Percentiles rank a stretch among this genome's conserved stretches.
Evolutionary conservation across 352 stramenopile genomes (phyloP).

Genomic region (Pythium apleroticum): DNA sequence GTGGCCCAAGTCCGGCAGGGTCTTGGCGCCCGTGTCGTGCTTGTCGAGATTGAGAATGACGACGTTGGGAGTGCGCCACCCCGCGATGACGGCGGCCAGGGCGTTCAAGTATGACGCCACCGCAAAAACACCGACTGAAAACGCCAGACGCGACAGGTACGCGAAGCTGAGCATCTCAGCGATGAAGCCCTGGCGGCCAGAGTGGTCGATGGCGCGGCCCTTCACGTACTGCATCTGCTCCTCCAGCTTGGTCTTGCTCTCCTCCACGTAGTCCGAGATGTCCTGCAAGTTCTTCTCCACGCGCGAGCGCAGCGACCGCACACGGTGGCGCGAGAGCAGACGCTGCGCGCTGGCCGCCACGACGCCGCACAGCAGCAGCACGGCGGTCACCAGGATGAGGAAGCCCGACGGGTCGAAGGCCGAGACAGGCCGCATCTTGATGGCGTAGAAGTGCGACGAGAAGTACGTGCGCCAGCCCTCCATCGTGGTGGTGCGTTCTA

Average conservation of each 20-base stretch:
- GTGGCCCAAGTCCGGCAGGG: conserved; percentile 80
- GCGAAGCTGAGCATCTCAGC: conserved; percentile 87
- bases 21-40: conserved; percentile 64
- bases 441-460: conserved; percentile 81
- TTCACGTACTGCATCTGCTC: conserved; percentile 78
- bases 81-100: conserved; percentile 74
- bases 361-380: conserved; percentile 69
- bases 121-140: conserved; percentile 72
- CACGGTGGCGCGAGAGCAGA: conserved; percentile 41
- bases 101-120: conserved; percentile 85
- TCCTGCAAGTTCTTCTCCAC: conserved; percentile 79
- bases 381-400: conserved; percentile 71
- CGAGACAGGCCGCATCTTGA: conserved; percentile 81
- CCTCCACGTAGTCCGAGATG: conserved; percentile 72
- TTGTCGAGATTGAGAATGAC: conserved; percentile 71
- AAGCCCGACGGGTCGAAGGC: conserved; percentile 86
- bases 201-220: conserved; percentile 70
- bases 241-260: conserved; percentile 58
- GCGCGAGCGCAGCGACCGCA: conserved; percentile 44
- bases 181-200: conserved; percentile 77
- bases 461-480: conserved; percentile 74
- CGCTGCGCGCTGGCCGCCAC: conserved; percentile 46
- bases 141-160: conserved; percentile 80
- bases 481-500: conserved; percentile 33
- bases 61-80: conserved; percentile 83